Evolutionary conservation across 257 asterid genomes (phyloP), one percentile per base, ranked within the genome.

Genomic region (Capsicum chinense): DNA sequence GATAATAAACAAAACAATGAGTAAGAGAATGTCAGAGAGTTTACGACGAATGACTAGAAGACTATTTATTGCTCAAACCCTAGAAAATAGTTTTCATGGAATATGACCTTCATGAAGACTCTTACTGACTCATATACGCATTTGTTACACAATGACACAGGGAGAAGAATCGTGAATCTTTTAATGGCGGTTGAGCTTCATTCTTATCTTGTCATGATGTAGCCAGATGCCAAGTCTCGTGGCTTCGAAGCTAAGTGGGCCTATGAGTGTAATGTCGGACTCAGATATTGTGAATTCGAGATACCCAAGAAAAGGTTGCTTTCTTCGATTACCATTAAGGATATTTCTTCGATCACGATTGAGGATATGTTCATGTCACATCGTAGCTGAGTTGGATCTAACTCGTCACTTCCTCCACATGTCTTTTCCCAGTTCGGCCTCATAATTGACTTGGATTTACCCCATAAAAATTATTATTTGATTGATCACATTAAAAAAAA

Each of bases 381-480:
- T 59, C 5, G 6, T 59, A 2, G 5, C 3, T 60, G 12, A 60
- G 66, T 60, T 6, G 8, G 2, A n/a, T 6, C 48, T 44, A 44
- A 44, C 48, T 44, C 6, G 7, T 6, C 48, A 44, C 48, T 44
- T 44, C 48, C 6, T 44, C 48, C 6, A 44, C 48, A 8, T 44
- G 48, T 60, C 33, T 60, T 3, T 60, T 60, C n/a, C 21, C 5
- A 2, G n/a, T 60, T n/a, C 0, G 6, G 2, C 11, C 63, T 7
- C 26, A 1, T 2, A 0, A 0, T 0, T 17, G 2, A 5, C 5
- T 2, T 3, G 12, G 19, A 0, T 59, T n/a, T n/a, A n/a, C 56
- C 12, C 56, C 12, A 8, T 60, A n/a, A 5, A n/a, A n/a, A 10
- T 3, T n/a, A 19, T 14, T 62, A 0, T 9, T 62, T 19, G 35